phyloP scores from a whole-genome alignment of 768 basidiomycete species.

The Mycena haematopus region DNA sequence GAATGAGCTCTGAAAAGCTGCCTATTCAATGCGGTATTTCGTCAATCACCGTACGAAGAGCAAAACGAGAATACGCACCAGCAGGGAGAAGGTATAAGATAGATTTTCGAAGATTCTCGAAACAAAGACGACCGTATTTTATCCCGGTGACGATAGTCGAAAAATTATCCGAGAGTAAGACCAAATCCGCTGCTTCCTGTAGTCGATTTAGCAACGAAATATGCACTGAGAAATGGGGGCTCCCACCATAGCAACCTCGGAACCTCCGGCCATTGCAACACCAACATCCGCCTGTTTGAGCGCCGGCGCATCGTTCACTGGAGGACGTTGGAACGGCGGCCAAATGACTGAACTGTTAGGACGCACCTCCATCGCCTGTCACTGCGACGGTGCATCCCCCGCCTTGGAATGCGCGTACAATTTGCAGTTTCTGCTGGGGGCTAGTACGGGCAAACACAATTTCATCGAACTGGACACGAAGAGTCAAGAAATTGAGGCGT shows the following conservation, averaged over 20 bases:
- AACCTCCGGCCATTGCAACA: conserved; percentile 62
- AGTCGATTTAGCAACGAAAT: neutral
- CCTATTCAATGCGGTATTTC: neutral
- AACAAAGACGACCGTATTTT: conserved; percentile 69
- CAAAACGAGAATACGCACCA: conserved; percentile 45
- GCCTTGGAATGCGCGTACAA: conserved; percentile 63
- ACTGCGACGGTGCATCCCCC: conserved; percentile 62
- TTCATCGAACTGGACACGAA: conserved; percentile 45
- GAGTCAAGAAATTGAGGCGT: neutral
- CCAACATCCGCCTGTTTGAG: conserved; percentile 68
- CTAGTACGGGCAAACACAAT: conserved; percentile 69
- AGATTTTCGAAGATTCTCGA: conserved; percentile 68
- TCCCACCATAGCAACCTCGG: conserved; percentile 51
- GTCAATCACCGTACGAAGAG: neutral
- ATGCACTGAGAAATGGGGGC: neutral
- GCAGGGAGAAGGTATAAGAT: conserved; percentile 58
- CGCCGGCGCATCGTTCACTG: conserved; percentile 65
- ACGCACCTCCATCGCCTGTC: conserved; percentile 62
- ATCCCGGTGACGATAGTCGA: conserved; percentile 69
- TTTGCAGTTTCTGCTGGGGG: conserved; percentile 69
- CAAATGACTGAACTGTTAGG: too few species aligned
- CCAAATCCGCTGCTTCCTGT: conserved; percentile 64
- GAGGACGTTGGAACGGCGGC: neutral
- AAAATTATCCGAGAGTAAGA: conserved; percentile 66
- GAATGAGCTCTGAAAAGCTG: conserved; percentile 68